phyloP scores from a whole-genome alignment of 1,284 basidiomycete species.

The Melampsora americana region DNA sequence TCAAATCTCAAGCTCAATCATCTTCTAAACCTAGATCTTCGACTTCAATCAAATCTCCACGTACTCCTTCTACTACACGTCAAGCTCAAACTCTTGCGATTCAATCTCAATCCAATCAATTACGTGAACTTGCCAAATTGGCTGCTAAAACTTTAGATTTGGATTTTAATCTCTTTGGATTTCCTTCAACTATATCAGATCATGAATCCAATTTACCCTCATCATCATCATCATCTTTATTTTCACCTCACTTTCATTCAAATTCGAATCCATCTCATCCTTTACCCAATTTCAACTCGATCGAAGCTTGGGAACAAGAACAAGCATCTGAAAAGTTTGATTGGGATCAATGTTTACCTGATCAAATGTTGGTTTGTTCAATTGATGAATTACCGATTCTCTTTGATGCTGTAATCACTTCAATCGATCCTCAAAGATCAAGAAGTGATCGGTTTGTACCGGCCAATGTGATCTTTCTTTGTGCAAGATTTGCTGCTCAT shows the following conservation, averaged over 20 bases:
- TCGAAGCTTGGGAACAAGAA: constrained; percentile 35
- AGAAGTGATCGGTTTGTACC: constrained; percentile 50
- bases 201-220: not conserved
- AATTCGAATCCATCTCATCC: not conserved
- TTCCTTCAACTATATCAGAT: not conserved
- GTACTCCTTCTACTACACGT: not conserved
- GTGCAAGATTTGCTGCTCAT: constrained; percentile 49
- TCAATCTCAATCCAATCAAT: constrained; percentile 36
- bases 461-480: constrained; percentile 51
- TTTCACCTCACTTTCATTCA: too few relatives aligned
- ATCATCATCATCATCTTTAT: not conserved
- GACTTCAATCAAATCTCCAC: constrained; percentile 20
- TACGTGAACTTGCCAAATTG: constrained; percentile 28
- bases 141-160: constrained; percentile 19
- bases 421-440: constrained; percentile 49
- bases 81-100: constrained; percentile 11
- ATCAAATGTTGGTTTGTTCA: constrained; percentile 52
- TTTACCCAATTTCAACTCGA: not conserved
- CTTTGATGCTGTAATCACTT: constrained; percentile 49
- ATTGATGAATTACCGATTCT: constrained; percentile 48
- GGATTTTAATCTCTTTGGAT: constrained; percentile 15
- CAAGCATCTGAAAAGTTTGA: constrained; percentile 36
- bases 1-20: not conserved
- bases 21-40: constrained; percentile 16
- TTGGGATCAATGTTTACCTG: constrained; percentile 36